Evolutionary conservation across 106 monocot genomes (phyloP), one percentile per base, ranked within the genome.

Genomic region (Ottelia alismoides): DNA sequence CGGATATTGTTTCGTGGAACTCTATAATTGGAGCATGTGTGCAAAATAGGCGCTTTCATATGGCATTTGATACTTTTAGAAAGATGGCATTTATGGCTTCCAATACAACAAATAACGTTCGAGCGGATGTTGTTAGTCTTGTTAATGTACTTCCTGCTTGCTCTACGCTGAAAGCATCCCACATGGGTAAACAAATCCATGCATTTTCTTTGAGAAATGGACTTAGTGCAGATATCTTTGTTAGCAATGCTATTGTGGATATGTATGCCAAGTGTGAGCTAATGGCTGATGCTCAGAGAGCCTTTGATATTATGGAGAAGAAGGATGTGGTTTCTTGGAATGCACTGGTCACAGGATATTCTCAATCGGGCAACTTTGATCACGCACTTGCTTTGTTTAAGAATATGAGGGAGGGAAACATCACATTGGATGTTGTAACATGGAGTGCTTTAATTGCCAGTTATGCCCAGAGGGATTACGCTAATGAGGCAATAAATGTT

Each of bases 371-470:
- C 3, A 64, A 70, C 30, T 92, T 92, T 65, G 58, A 65, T 14
- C 51, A 70, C 45, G 92, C 82, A 0, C 60, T 87, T 28, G 28
- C 53, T 59, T 52, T 83, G 40, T 76, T 92, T 35, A 26, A 75
- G 12, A 64, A 65, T 35, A 92, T 92, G 87, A 20, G 40, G 1
- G 27, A 40, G 27, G 69, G 69, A 57, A 70, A 75, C 45, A 83
- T 92, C 24, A 44, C 66, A 16, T 49, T 83, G 60, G 71, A 80
- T 56, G 87, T 92, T 21, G 76, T 92, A 31, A 72, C 86, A 30
- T 89, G 92, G 92, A 92, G 74, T 62, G 79, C 87, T n/a, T 62
- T 92, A 30, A 83, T 92, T 45, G 56, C 92, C 2, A 83, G 92
- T 16, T 92, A 87, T 67, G 74, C 92, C 29, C 92, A 92, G 61